Evolutionary conservation across 805 yeast genomes (phyloP), one percentile per base, ranked within the genome.

Genomic region (Maudiozyma pseudohumilis): DNA sequence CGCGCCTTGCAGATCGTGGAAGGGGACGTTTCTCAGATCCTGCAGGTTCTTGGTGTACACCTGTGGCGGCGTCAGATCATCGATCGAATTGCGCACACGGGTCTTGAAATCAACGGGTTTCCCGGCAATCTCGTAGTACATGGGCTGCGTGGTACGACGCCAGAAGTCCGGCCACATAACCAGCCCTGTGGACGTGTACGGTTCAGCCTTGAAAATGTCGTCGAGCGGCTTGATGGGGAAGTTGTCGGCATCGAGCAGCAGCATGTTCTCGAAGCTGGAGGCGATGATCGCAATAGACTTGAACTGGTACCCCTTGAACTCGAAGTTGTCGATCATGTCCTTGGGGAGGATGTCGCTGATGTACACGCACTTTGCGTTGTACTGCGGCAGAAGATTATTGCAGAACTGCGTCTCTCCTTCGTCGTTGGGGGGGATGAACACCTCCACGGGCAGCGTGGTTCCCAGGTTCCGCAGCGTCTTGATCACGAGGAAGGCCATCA

Each of bases 91-190:
- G 58, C 73, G 43, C 41, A 62, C 63, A 16, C 58, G 62, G 37
- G 47, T 63, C 41, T 45, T 63, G 31, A 53, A 48, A 22, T 71
- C 68, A 2, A 76, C 62, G 34, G 61, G 46, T 10, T 76, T 63
- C 2, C 75, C 83, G 0, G 85, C 85, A 45, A 85, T 76, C 19
- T 74, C 70, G 57, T 80, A 85, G 49, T 72, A 80, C 26, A 61
- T 60, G 5, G 95, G 94, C 1, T 83, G 74, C 1, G 88, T 82
- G 6, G 88, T 76, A 46, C 95, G 69, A 56, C 79, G 72, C 95
- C 95, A 85, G 56, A 77, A 85, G 59, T 85, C 95, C 2, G 94
- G 94, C 89, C 94, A 85, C 21, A 76, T 57, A 17, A 77, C 61
- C 53, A 74, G 60, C 40, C 78, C 74, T 40, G 66, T 60, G 10